These are phyloP conservation scores for Plasmodium yoelii DNA, from an alignment of 169 alveolate genomes.

Conservation along the genomic window DNA sequence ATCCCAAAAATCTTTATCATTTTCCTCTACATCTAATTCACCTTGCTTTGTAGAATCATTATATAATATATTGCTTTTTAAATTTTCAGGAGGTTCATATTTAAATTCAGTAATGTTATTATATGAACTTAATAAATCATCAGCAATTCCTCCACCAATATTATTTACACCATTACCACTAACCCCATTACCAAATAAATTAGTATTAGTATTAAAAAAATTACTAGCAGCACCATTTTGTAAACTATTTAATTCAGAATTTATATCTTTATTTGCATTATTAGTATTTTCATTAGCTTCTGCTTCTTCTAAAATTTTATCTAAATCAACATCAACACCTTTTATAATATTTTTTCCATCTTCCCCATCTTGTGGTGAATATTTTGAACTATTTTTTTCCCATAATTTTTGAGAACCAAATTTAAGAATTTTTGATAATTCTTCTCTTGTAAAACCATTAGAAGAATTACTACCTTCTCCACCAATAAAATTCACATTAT, in stretches of 20 bases:
- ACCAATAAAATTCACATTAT: constrained; percentile 81
- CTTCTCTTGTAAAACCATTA: constrained; percentile 91
- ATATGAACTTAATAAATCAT: constrained; percentile 90
- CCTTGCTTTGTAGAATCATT: constrained; percentile 84
- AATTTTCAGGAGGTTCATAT: constrained; percentile 91
- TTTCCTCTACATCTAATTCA: constrained; percentile 81
- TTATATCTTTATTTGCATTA: constrained; percentile 77
- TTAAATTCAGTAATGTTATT: constrained; percentile 92
- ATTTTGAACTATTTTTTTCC: constrained; percentile 80
- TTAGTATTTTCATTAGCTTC: constrained; percentile 87
- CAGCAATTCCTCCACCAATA: constrained; percentile 88
- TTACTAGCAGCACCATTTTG: constrained; percentile 21
- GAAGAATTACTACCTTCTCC: constrained; percentile 78
- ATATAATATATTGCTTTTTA: constrained; percentile 43
- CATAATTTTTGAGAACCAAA: constrained; percentile 94
- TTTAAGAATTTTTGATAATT: constrained; percentile 90
- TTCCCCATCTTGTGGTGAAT: constrained; percentile 64
- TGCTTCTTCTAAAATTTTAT: constrained; percentile 91
- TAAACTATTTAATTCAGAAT: constrained; percentile 68
- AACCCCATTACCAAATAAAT: constrained; percentile 16
- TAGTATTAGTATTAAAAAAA: constrained; percentile 27
- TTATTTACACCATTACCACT: constrained; percentile 61
- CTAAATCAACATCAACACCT: constrained; percentile 89
- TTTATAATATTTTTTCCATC: constrained; percentile 36
- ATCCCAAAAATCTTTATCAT: constrained; percentile 93